Conservation (phyloP, 2,329 filamentous ascomycete genomes). For the Stachybotrys chartarum region DNA sequence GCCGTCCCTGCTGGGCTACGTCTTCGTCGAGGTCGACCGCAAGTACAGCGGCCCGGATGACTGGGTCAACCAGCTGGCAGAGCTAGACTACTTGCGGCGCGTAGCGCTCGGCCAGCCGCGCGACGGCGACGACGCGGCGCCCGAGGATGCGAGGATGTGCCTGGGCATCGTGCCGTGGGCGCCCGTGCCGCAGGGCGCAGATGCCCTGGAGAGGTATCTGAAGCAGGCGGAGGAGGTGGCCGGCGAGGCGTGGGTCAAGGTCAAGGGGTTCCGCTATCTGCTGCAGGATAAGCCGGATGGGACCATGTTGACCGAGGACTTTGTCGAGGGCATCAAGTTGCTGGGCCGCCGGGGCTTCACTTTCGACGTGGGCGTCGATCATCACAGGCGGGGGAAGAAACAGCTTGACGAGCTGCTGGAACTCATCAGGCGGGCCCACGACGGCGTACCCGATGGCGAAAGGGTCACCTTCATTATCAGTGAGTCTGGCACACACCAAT, state of each 20-base stretch:
- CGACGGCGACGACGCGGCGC: slow-evolving; percentile 49
- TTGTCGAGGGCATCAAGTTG: slow-evolving; percentile 59
- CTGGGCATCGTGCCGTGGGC: slow-evolving; percentile 77
- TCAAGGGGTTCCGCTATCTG: slow-evolving; percentile 78
- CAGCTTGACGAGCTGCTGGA: slow-evolving; percentile 65
- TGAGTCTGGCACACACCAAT: slow-evolving; percentile 29
- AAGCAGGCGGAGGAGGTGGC: slow-evolving; percentile 50
- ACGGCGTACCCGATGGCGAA: slow-evolving; percentile 49
- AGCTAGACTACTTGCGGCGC: slow-evolving; percentile 62
- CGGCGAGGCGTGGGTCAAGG: slow-evolving; percentile 56
- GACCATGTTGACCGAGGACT: slow-evolving; percentile 54
- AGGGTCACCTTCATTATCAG: slow-evolving; percentile 65
- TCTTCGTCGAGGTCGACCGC: slow-evolving; percentile 80
- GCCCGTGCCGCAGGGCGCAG: slow-evolving; percentile 61
- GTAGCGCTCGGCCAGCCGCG: slow-evolving; percentile 55
- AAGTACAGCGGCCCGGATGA: slow-evolving; percentile 49
- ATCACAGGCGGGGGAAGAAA: slow-evolving; percentile 65
- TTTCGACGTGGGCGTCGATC: slow-evolving; percentile 83
- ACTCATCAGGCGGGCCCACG: slow-evolving; percentile 62
- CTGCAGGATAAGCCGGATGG: slow-evolving; percentile 69
- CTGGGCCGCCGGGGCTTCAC: slow-evolving; percentile 56
- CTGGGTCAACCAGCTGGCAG: slow-evolving; percentile 62
- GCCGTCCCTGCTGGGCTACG: slow-evolving; percentile 55
- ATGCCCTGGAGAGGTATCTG: slow-evolving; percentile 59
- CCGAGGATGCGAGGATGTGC: slow-evolving; percentile 42